These are phyloP conservation scores for Eurotiales sp. DNA, from an alignment of 2,329 filamentous ascomycete genomes.

Conservation along the genomic window DNA sequence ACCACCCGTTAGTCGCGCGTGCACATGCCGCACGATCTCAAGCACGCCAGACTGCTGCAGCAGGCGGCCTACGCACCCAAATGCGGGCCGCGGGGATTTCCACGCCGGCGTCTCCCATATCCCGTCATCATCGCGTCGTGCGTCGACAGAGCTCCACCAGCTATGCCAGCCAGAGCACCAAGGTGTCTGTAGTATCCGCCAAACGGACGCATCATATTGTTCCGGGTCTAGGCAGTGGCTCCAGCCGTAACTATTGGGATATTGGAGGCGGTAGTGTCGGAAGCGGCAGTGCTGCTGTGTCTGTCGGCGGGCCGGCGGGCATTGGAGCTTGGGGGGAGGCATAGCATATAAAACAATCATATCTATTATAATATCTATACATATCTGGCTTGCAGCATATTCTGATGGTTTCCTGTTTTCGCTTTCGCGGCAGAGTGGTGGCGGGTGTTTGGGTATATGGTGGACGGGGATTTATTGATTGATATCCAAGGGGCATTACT, in stretches of 20 bases:
- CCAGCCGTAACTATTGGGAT: slow-evolving; percentile 88
- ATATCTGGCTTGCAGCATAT: neutral
- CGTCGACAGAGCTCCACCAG: slow-evolving; percentile 57
- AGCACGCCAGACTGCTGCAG: slow-evolving; percentile 48
- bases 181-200: slow-evolving; percentile 67
- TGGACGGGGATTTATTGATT: no score
- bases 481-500: no score
- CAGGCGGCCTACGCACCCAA: slow-evolving; percentile 22
- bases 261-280: slow-evolving; percentile 76
- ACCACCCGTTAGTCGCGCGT: slow-evolving; percentile 78
- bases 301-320: slow-evolving; percentile 59
- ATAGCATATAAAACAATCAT: neutral
- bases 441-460: no score
- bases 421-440: neutral
- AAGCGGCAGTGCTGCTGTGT: slow-evolving; percentile 68
- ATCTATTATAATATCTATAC: no score
- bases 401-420: neutral
- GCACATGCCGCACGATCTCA: slow-evolving; percentile 39
- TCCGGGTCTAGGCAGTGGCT: slow-evolving; percentile 54
- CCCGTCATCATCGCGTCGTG: slow-evolving; percentile 46
- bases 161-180: slow-evolving; percentile 84
- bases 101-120: slow-evolving; percentile 28
- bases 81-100: slow-evolving; percentile 16
- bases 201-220: slow-evolving; percentile 46
- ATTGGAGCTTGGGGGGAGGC: slow-evolving; percentile 79